Base-by-base conservation (phyloP, 2,329 filamentous ascomycete species). In the Exophiala xenobiotica region DNA sequence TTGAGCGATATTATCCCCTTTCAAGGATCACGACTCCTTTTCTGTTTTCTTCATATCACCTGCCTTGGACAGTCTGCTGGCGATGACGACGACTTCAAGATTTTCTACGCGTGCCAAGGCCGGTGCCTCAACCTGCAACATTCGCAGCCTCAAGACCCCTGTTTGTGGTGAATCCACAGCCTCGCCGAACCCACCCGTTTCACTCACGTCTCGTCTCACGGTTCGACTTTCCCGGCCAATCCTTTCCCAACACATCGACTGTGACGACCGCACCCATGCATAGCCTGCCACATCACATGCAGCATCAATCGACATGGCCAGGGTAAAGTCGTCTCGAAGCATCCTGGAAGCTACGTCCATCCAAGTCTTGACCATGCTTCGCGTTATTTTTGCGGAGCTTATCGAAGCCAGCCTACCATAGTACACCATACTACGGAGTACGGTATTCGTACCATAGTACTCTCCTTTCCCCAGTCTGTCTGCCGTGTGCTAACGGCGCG, bases 141-240 rank as follows among this genome's bases (percentile, higher is more conserved):
- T 20, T 33, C 23, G 12, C 18, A 35, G 43, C 38, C 23, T 51
- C 54, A 50, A 42, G 26, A 22, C 5, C 27, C 27, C 47, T 37
- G 31, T 26, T 23, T 18, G 41, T 8, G 19, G 18, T 31, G 18
- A 29, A 49, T 43, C 44, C 43, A 23, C 50, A 54, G 51, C 55
- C 55, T 54, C 39, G 55, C 39, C 39, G 24, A 19, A 19, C 49
- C 48, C 45, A 46, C 42, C 39, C 23, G 45, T 50, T 37, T 53
- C 48, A 50, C 37, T 49, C 54, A 43, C 9, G 19, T 40, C 22
- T 26, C 38, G 54, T 57, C 54, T 57, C 50, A 51, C 40, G 54
- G 54, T 19, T 47, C 18, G 9, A 23, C 12, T 38, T 24, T 49
- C 51, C 54, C 44, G 45, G 33, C 31, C 31, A 46, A 50, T 47